A percentile compares a stretch with the other conserved stretches of the same genome.
Evolutionary conservation across 176 grass and related monocot species (phyloP).

Genomic region (Pharus latifolius): DNA sequence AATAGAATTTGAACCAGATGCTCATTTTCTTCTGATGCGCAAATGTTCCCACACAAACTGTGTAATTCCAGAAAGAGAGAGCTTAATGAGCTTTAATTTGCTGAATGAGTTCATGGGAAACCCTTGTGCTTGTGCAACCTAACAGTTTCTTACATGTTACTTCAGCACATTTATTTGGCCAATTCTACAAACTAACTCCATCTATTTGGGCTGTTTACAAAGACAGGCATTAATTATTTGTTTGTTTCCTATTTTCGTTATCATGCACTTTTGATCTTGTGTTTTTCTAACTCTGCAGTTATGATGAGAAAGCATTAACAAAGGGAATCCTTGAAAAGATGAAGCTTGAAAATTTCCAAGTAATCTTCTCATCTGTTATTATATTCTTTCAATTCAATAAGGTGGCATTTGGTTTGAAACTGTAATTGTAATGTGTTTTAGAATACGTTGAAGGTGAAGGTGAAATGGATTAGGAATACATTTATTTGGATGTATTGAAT

Average conservation of each 20-base stretch:
- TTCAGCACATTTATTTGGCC: too few relatives aligned
- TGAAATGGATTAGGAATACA: too few relatives aligned
- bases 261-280: neutral
- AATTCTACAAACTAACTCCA: too few relatives aligned
- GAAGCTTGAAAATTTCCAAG: slow-evolving; percentile 91
- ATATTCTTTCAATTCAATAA: neutral
- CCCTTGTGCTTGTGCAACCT: neutral
- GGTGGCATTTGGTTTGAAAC: too few relatives aligned
- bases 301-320: slow-evolving; percentile 62
- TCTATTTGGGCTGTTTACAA: neutral
- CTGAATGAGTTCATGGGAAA: neutral
- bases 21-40: neutral
- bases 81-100: neutral
- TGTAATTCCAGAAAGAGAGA: neutral
- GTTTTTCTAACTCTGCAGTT: slow-evolving; percentile 35
- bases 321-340: slow-evolving; percentile 72
- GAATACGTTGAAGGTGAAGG: too few relatives aligned
- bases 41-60: neutral
- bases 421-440: too few relatives aligned
- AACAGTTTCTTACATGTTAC: too few relatives aligned
- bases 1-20: neutral
- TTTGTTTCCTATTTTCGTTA: neutral
- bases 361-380: slow-evolving; percentile 25
- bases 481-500: too few relatives aligned
- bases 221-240: neutral